phyloP scores from a whole-genome alignment of 306 rosid species.

The Prunus kanzakura region DNA sequence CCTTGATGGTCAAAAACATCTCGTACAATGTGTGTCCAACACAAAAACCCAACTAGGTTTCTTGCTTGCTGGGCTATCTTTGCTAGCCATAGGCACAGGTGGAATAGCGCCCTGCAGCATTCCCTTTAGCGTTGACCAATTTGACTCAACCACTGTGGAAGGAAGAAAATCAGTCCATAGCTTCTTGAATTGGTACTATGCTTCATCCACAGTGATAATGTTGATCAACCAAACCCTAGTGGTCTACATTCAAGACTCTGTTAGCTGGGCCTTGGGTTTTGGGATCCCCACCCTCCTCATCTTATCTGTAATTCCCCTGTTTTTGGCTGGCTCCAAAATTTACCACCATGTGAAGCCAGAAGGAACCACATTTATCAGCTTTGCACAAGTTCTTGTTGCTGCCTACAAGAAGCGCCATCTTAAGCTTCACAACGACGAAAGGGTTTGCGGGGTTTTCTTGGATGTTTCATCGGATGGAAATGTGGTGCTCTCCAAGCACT shows the following conservation, averaged over 20 bases:
- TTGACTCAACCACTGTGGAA: conserved; percentile 53
- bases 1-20: conserved; percentile 6
- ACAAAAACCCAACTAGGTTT: conserved; percentile 30
- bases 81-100: conserved; percentile 55
- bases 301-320: conserved; percentile 46
- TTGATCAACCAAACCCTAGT: conserved; percentile 46
- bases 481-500: conserved; percentile 37
- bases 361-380: conserved; percentile 57
- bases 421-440: conserved; percentile 25
- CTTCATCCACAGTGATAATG: conserved; percentile 32
- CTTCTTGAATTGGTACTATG: conserved; percentile 75
- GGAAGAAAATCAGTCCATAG: conserved; percentile 63
- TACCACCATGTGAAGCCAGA: conserved; percentile 47
- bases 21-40: conserved; percentile 33
- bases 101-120: conserved; percentile 80
- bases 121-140: conserved; percentile 85
- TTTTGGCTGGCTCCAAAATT: conserved; percentile 44
- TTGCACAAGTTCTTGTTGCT: conserved; percentile 52
- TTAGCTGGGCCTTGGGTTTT: conserved; percentile 85
- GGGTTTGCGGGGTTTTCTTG: conserved; percentile 24
- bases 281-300: conserved; percentile 57
- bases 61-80: conserved; percentile 43
- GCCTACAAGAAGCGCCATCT: conserved; percentile 59
- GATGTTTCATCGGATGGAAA: conserved; percentile 50
- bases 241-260: conserved; percentile 64